phyloP scores from a whole-genome alignment of 345 rosid species.

The Salix arbutifolia region DNA sequence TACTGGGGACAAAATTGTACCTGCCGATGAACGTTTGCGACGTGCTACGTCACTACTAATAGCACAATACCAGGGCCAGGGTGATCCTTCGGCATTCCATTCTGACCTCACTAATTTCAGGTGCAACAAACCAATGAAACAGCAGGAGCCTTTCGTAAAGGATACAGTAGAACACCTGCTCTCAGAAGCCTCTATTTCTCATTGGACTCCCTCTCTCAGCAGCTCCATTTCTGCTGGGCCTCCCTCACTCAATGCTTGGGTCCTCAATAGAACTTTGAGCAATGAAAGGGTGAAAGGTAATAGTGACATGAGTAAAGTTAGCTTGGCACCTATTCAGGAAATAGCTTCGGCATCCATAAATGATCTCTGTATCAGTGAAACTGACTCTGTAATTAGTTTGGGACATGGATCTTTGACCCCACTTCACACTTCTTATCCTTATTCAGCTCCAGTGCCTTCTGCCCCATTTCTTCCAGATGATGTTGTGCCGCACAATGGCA shows the following conservation, averaged over 20 bases:
- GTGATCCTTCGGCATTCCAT: conserved; percentile 38
- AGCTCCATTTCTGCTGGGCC: conserved; percentile 54
- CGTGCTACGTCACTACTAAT: conserved; percentile 63
- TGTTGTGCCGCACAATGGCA: conserved; percentile 52
- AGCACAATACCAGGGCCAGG: conserved; percentile 44
- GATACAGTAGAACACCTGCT: conserved; percentile 23
- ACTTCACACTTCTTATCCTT: conserved; percentile 32
- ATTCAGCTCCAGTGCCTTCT: conserved; percentile 68
- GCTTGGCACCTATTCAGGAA: conserved; percentile 56
- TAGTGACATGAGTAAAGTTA: conserved; percentile 27
- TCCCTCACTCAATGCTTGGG: conserved; percentile 88
- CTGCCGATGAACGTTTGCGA: conserved; percentile 67
- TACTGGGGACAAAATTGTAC: conserved; percentile 29
- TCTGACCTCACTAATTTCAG: conserved; percentile 41
- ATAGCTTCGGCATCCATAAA: conserved; percentile 44
- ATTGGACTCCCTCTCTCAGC: conserved; percentile 8
- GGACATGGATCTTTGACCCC: conserved; percentile 25
- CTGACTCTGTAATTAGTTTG: conserved; percentile 22
- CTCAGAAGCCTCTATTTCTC: conserved; percentile 28
- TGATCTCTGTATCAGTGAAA: conserved; percentile 44
- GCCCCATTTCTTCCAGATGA: conserved; percentile 87
- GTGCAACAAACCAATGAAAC: conserved; percentile 30
- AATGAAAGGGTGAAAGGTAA: conserved; percentile 37
- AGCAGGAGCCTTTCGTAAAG: conserved; percentile 39
- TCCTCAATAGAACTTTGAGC: conserved; percentile 40